Percentiles rank a stretch among this genome's conserved stretches.
Conservation (phyloP, 2,329 filamentous ascomycete genomes). For the Aspergillus transmontanensis region DNA sequence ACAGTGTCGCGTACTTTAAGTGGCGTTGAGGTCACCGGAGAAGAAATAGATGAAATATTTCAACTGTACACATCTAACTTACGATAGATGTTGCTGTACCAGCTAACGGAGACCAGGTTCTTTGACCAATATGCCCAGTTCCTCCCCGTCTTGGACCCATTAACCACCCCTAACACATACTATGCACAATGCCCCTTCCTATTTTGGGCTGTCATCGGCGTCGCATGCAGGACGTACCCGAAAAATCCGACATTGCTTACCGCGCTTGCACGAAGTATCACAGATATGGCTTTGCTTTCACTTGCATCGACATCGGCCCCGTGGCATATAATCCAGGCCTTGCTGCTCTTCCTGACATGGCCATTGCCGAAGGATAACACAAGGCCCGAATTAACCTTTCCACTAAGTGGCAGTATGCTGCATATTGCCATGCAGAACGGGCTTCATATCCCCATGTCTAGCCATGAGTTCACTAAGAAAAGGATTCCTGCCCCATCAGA, state of each 20-base stretch:
- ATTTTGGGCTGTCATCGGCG: conserved; percentile 70
- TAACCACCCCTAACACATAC: conserved; percentile 70
- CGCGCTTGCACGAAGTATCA: conserved; percentile 36
- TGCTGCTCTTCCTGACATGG: conserved; percentile 44
- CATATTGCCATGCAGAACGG: conserved; percentile 49
- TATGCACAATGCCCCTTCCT: conserved; percentile 76
- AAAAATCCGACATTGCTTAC: conserved; percentile 43
- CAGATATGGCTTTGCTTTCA: conserved; percentile 42
- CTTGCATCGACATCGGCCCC: conserved; percentile 30
- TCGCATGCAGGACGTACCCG: conserved; percentile 39
- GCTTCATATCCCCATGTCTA: conserved; percentile 45
- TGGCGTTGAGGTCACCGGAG: conserved; percentile 30
- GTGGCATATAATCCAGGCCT: conserved; percentile 40
- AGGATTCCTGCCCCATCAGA: conserved; percentile 34
- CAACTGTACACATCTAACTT: conserved; percentile 28
- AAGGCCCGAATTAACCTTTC: conserved; percentile 39
- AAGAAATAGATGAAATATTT: conserved; percentile 44
- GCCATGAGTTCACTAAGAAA: conserved; percentile 44
- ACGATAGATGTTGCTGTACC: neutral
- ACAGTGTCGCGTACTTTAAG: conserved; percentile 36
- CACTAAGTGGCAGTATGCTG: conserved; percentile 40
- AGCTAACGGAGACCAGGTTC: conserved; percentile 28
- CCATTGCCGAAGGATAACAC: conserved; percentile 40
- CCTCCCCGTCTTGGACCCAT: conserved; percentile 42
- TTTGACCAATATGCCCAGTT: conserved; percentile 43